These are phyloP conservation scores for Tripterygium wilfordii DNA, from an alignment of 177 flowering plant species.

Conservation along the genomic window DNA sequence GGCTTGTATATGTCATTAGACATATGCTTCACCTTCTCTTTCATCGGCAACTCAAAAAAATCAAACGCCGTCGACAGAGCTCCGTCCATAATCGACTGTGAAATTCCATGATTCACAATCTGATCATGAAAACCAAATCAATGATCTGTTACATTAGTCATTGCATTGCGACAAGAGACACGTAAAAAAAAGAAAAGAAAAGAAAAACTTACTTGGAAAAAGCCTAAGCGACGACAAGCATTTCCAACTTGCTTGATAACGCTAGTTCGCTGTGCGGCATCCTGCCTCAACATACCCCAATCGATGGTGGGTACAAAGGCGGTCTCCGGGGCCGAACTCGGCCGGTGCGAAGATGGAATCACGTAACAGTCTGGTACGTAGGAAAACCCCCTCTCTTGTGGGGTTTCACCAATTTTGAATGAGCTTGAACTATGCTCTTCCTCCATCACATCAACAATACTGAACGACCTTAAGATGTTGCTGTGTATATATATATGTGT, in stretches of 20 bases:
- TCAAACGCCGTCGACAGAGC: conserved; percentile 21
- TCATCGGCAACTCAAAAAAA: conserved; percentile 36
- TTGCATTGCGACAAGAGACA: neutral
- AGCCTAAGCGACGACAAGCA: conserved; percentile 33
- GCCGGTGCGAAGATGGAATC: conserved; percentile 16
- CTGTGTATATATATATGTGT: too few relatives aligned
- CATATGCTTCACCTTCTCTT: conserved; percentile 26
- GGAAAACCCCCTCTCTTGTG: conserved; percentile 25
- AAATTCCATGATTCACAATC: conserved; percentile 46
- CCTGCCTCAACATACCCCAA: conserved; percentile 13
- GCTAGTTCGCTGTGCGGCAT: conserved; percentile 12
- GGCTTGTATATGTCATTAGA: conserved; percentile 50
- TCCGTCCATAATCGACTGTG: conserved; percentile 20
- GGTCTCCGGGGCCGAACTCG: conserved; percentile 5
- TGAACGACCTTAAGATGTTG: too few relatives aligned
- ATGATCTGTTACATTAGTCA: neutral
- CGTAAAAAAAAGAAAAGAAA: neutral
- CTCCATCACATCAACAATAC: too few relatives aligned
- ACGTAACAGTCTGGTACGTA: conserved; percentile 32
- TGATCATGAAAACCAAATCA: neutral
- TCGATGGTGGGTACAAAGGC: conserved; percentile 30
- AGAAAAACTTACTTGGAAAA: conserved; percentile 40
- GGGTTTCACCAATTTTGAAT: conserved; percentile 10
- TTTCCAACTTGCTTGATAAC: conserved; percentile 27
- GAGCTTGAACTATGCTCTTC: neutral